Evolutionary conservation across 495 filamentous ascomycete genomes (phyloP), one percentile per base, ranked within the genome.

Genomic region (Aspergillus carlsbadensis): DNA sequence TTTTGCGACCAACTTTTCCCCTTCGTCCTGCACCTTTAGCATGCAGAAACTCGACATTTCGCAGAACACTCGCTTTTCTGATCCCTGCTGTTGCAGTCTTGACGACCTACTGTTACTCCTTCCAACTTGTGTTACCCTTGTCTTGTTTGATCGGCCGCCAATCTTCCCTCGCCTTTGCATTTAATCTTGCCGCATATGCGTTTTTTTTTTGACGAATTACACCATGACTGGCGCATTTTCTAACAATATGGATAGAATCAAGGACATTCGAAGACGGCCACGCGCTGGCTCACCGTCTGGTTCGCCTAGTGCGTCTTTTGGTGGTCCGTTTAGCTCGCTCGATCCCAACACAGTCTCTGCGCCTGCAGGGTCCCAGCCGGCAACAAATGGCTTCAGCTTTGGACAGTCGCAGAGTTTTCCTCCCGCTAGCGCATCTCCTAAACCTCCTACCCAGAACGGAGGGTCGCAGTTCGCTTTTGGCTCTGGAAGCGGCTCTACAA

Each of bases 321-420:
- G 65, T 26, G 59, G 68, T n/a, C 61, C 62, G 24, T 70, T 70
- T 52, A 65, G 62, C 18, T 56, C 66, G 22, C 47, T 68, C 22
- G 61, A 64, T 48, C 65, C 60, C 44, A 69, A 69, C 39, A 60
- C 63, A 26, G 61, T 62, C 11, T 61, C 71, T 11, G 60, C 63
- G 10, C 53, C 71, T 15, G 53, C 69, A 18, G 36, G 36, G 10
- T 47, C 64, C 33, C 72, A 70, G 52, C 52, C 64, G 2, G 41
- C 54, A 21, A 67, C 75, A 6, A 67, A 62, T 41, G 70, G 70
- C 13, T 78, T 79, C 54, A 48, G 53, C 43, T 80, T 80, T 52
- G 75, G 77, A 21, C 76, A 79, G 52, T 76, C 74, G 21, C 73
- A 78, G 50, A 78, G 73, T 46, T 79, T 79, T 35, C 73, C 76